phyloP scores from a whole-genome alignment of 495 filamentous ascomycete genomes.

The Friedmanniomyces endolithicus region DNA sequence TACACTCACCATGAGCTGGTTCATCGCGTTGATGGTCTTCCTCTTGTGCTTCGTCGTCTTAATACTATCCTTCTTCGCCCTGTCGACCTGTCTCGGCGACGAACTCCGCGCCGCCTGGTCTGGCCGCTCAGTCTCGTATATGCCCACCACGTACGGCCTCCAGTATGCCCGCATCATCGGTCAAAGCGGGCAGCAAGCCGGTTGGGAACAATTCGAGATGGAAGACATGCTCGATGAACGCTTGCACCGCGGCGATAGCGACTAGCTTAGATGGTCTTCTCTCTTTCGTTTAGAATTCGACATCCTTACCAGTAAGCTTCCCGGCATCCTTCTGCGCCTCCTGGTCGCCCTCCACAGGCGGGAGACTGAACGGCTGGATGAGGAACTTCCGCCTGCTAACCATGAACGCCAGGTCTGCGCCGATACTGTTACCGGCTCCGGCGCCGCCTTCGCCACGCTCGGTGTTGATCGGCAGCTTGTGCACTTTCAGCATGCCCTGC shows the following conservation, averaged over 20 bases:
- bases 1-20: conserved; percentile 10
- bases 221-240: conserved; percentile 44
- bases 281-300: conserved; percentile 50
- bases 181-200: conserved; percentile 37
- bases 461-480: conserved; percentile 69
- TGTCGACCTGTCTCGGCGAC: conserved; percentile 49
- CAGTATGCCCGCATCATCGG: conserved; percentile 45
- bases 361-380: conserved; percentile 80
- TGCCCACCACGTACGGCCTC: conserved; percentile 39
- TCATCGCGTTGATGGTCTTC: conserved; percentile 1
- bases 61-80: conserved; percentile 37
- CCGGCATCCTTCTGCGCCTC: conserved; percentile 45
- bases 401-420: conserved; percentile 81
- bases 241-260: conserved; percentile 18
- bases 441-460: conserved; percentile 75
- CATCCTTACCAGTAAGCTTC: conserved; percentile 49
- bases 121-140: conserved; percentile 28
- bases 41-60: conserved; percentile 10
- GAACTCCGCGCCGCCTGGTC: conserved; percentile 37
- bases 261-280: not conserved
- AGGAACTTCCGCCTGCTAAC: conserved; percentile 71
- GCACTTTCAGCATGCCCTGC: conserved; percentile 73
- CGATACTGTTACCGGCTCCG: conserved; percentile 45
- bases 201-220: conserved; percentile 54
- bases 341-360: conserved; percentile 70